Evolutionary conservation across 2,329 filamentous ascomycete genomes (phyloP), one percentile per base, ranked within the genome.

Genomic region (Cercospora sesami): DNA sequence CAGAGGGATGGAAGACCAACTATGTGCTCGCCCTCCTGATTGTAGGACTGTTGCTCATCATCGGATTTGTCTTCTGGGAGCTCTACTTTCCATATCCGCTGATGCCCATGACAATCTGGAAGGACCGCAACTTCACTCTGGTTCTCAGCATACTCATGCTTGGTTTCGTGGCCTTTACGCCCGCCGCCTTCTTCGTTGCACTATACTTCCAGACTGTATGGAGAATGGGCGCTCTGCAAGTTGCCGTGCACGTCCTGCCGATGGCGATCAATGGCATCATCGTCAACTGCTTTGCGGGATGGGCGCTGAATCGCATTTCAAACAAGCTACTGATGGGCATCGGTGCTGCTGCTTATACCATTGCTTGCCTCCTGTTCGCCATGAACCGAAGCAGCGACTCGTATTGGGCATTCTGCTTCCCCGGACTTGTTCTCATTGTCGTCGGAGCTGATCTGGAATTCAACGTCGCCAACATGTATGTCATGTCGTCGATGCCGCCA

Each of bases 381-480:
- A 82, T 90, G 60, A 86, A 89, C 73, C 78, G 81, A 45, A 75
- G 83, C 1, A 81, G 85, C 9, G 84, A 83, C 65, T 83, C 81
- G 18, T 91, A 91, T 75, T 91, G 89, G 89, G 84, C 84, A 0
- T 87, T 89, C 68, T 83, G 86, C 5, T 91, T 91, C 74, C 87
- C 89, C 0, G 84, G 84, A 0, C 78, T 90, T 45, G 78, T 88
- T 16, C 77, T 91, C 28, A 84, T 85, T 23, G 89, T 91, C 1
- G 80, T 90, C 4, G 89, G 89, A 1, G 88, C 88, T 0, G 90
- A 91, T 74, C 85, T 91, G 36, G 86, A 91, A 67, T 91, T 91
- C 77, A 90, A 90, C 68, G 89, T 91, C 23, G 85, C 86, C 3
- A 91, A 91, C 83, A 89, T 91, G 85, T 91, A 91, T 71, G 88